Conservation (phyloP, 495 filamentous ascomycete genomes). For the Aspergillus carlsbadensis region DNA sequence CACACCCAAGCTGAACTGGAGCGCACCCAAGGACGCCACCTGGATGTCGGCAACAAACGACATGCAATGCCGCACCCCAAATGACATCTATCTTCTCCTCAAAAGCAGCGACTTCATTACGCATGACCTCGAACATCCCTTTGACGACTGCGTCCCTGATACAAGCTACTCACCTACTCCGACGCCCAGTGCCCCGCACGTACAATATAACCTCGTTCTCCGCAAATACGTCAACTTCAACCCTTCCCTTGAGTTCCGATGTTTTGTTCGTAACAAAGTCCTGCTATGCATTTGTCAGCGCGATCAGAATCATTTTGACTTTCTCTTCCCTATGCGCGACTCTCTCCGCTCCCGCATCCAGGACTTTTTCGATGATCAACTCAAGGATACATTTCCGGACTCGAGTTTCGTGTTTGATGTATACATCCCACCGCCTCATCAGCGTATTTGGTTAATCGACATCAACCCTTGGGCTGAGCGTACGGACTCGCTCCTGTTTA, state of each 20-base stretch:
- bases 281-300: slow-evolving; percentile 85
- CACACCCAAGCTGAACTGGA: slow-evolving; percentile 95
- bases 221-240: slow-evolving; percentile 85
- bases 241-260: slow-evolving; percentile 89
- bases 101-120: slow-evolving; percentile 93
- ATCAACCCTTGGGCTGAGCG: slow-evolving; percentile 92
- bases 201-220: slow-evolving; percentile 71
- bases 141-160: slow-evolving; percentile 68
- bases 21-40: slow-evolving; percentile 92
- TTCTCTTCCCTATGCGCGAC: slow-evolving; percentile 64
- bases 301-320: slow-evolving; percentile 86
- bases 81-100: slow-evolving; percentile 89
- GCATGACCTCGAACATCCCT: slow-evolving; percentile 90
- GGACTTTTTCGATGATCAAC: slow-evolving; percentile 68
- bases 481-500: slow-evolving; percentile 87
- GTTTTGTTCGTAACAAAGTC: slow-evolving; percentile 78
- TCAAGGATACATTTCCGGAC: slow-evolving; percentile 80
- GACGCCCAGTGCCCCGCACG: slow-evolving; percentile 30
- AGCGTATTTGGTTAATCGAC: slow-evolving; percentile 82
- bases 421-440: slow-evolving; percentile 78
- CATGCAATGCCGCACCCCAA: slow-evolving; percentile 79
- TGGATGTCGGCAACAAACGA: slow-evolving; percentile 91
- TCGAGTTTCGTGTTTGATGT: slow-evolving; percentile 83
- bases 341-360: slow-evolving; percentile 61
- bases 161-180: slow-evolving; percentile 14